Percentiles rank a stretch among this genome's conserved stretches.
Evolutionary conservation across 257 asterid genomes (phyloP).

Genomic region (Solanum pinnatisectum): DNA sequence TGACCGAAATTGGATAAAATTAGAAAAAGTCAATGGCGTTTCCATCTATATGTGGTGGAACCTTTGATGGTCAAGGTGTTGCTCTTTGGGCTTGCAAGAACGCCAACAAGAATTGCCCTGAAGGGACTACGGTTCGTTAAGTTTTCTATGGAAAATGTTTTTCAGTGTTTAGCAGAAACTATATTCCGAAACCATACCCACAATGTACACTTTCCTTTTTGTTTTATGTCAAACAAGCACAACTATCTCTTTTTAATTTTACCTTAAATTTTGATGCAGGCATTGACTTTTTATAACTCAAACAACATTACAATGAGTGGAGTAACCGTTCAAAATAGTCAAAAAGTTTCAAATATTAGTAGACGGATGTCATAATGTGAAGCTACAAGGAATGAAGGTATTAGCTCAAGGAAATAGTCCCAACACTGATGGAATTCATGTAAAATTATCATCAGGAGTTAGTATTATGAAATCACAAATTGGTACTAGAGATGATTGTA

Average conservation of each 20-base stretch:
- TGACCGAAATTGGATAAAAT: background rate
- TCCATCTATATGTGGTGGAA: background rate
- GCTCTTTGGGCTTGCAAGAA: background rate
- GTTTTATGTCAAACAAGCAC: background rate
- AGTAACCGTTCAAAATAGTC: constrained; percentile 17
- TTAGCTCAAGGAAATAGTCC: no score
- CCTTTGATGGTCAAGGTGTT: background rate
- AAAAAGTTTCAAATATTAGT: constrained; percentile 4
- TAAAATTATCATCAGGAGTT: no score
- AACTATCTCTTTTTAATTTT: background rate
- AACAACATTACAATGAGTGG: background rate
- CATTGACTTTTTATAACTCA: constrained; percentile 9
- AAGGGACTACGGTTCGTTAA: background rate
- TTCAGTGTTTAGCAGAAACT: background rate
- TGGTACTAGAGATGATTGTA: no score
- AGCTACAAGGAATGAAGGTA: no score
- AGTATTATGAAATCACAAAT: no score
- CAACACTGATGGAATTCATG: no score
- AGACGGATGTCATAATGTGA: no score
- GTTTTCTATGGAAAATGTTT: background rate
- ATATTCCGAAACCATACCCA: no score
- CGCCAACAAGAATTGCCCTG: background rate
- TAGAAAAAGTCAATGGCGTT: background rate
- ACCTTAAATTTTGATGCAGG: constrained; percentile 2
- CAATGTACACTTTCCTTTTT: no score